A percentile compares a stretch with the other conserved stretches of the same genome.
Conservation (phyloP, 257 asterid species). For the Primulina tabacum region DNA sequence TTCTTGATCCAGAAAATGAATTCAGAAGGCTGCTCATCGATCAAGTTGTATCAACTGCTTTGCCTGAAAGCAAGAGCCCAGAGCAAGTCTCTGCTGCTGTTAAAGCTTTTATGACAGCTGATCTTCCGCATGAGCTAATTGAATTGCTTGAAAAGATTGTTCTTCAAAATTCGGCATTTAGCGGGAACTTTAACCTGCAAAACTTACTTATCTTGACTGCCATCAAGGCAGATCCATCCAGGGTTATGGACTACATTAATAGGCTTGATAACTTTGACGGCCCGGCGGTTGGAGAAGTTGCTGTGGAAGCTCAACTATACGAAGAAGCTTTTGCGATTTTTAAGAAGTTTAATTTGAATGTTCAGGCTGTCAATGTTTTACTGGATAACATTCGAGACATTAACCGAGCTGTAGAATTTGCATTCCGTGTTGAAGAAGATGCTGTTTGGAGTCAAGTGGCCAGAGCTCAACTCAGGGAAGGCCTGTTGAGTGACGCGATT, state of each 20-base stretch:
- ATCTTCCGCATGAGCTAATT: constrained; percentile 95
- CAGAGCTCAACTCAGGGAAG: no score
- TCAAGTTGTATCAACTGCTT: constrained; percentile 99
- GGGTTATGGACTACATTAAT: constrained; percentile 97
- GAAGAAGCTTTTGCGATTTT: constrained; percentile 97
- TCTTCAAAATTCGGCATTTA: constrained; percentile 94
- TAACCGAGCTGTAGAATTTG: constrained; percentile 95
- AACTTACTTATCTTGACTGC: constrained; percentile 92
- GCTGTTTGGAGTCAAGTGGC: no score
- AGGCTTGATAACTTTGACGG: constrained; percentile 99
- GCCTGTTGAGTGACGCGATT: no score
- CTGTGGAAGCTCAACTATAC: constrained; percentile 85
- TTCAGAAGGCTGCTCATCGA: constrained; percentile 94
- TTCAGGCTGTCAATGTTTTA: constrained; percentile 92
- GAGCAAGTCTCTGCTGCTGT: constrained; percentile 99
- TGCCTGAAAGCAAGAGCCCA: constrained; percentile 99
- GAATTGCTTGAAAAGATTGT: constrained; percentile 99
- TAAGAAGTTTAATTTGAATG: constrained; percentile 96
- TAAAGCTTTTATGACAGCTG: constrained; percentile 99
- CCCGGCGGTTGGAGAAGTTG: constrained; percentile 99
- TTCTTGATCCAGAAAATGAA: constrained; percentile 93
- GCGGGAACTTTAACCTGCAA: constrained; percentile 97
- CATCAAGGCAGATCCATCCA: constrained; percentile 90
- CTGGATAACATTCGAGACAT: constrained; percentile 86
- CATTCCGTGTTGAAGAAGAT: constrained; percentile 19